phyloP scores from a whole-genome alignment of 2,329 filamentous ascomycete genomes.

The Ambrosiella beaveri region DNA sequence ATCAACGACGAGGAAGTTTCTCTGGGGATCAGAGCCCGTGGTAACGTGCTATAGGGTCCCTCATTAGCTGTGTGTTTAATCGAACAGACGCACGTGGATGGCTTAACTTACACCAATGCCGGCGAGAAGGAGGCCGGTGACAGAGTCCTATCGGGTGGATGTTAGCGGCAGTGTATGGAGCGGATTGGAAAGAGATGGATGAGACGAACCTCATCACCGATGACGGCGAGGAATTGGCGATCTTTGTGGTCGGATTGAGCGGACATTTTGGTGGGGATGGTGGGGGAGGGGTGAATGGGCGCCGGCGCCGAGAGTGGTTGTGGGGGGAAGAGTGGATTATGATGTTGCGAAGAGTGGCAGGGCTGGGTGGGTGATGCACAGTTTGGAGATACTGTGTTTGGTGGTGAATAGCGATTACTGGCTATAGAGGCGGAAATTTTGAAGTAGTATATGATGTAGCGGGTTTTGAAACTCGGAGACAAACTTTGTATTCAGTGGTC shows the following conservation, averaged over 20 bases:
- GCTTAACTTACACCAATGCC: constrained; percentile 67
- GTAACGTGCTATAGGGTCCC: constrained; percentile 60
- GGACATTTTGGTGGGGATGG: constrained; percentile 24
- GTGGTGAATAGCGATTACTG: not conserved
- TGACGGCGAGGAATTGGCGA: constrained; percentile 90
- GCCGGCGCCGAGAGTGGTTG: not conserved
- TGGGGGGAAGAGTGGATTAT: not conserved
- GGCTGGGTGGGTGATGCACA: not conserved
- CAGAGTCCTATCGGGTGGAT: constrained; percentile 58
- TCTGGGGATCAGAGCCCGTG: constrained; percentile 69
- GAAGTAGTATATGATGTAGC: too few relatives aligned
- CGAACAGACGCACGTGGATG: not conserved
- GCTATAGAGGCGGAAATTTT: too few relatives aligned
- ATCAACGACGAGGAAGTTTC: constrained; percentile 97
- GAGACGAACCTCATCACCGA: constrained; percentile 68
- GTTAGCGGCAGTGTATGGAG: not conserved
- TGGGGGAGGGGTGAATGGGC: not conserved
- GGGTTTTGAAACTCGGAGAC: too few relatives aligned
- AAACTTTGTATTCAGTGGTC: too few relatives aligned
- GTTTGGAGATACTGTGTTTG: not conserved
- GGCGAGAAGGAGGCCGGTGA: constrained; percentile 85
- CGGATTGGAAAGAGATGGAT: not conserved
- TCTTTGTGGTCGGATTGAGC: constrained; percentile 53
- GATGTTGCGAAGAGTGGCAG: not conserved
- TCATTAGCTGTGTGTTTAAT: not conserved